Base-by-base conservation (phyloP, 1,284 basidiomycete species). In the Ustilago shanxiensis region DNA sequence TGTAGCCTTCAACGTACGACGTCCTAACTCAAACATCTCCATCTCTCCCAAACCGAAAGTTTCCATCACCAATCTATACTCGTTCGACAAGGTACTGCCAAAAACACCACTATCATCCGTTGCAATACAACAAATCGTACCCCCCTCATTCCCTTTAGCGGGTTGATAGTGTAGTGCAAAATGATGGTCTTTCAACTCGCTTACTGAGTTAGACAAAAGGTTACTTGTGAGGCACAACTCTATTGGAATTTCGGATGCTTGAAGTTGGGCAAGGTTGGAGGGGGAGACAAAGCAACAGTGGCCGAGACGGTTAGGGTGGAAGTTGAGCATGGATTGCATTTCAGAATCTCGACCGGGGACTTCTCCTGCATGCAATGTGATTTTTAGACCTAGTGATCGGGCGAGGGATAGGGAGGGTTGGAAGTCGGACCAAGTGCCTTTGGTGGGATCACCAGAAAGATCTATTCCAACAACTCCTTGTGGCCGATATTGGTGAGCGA, bases 91-190 rank as follows among this genome's bases (percentile, higher is more conserved):
- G 11, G 55, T 18, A 24, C 64, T 68, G 22, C 68, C 68, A 45
- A 80, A 80, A 1, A 80, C 76, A 3, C 72, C 72, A 14, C 61
- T 72, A 35, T 80, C 79, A 50, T 80, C 79, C 0, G 79, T 80
- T 14, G 68, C 65, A 35, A 80, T 68, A 53, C 71, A 73, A 13
- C 66, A 68, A 3, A 73, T 44, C 0, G 61, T 60, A 6, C 20
- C 20, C 3, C 10, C 44, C 29, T 29, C 28, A 14, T 16, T 26
- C 33, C 10, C 28, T 33, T 14, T 24, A 13, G 18, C 14, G 7
- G 10, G 50, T 0, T 9, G 20, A 45, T 72, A 64, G 31, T 77
- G 72, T 1, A 49, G 6, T 0, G 44, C 35, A 33, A 77, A 72
- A 47, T 79, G 77, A 28, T 79, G 70, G 0, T 60, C 11, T 18